Conservation (phyloP, 1,284 basidiomycete genomes). For the Cryptococcus sp. region DNA sequence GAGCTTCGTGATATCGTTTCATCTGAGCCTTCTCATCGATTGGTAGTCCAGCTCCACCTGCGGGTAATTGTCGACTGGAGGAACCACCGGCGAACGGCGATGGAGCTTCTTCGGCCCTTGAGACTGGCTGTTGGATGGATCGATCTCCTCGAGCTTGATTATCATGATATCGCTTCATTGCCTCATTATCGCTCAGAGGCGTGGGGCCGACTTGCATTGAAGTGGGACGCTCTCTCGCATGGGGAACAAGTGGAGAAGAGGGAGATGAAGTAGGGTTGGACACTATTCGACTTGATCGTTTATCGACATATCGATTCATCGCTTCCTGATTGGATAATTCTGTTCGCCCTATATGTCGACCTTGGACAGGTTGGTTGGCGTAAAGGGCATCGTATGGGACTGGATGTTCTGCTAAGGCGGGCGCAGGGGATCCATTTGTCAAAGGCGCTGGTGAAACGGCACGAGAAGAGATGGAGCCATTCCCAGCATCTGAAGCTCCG, state of each 20-base stretch:
- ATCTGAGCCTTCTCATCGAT: slow-evolving; percentile 35
- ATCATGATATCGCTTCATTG: slow-evolving; percentile 51
- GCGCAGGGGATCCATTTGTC: neutral
- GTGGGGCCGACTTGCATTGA: neutral
- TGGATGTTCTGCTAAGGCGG: neutral
- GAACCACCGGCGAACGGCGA: neutral
- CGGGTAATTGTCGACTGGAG: neutral
- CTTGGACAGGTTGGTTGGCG: neutral
- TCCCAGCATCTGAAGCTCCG: neutral
- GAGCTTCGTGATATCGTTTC: slow-evolving; percentile 32
- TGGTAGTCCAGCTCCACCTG: neutral
- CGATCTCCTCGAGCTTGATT: slow-evolving; percentile 53
- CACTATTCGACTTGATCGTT: neutral
- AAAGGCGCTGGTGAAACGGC: neutral
- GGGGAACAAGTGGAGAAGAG: neutral
- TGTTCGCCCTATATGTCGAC: neutral
- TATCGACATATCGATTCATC: neutral
- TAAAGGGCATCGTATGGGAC: slow-evolving; percentile 16
- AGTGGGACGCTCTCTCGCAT: neutral
- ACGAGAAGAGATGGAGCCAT: neutral
- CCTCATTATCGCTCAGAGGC: slow-evolving; percentile 36
- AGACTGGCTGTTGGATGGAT: neutral
- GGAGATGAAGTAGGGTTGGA: neutral
- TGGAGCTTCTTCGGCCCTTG: neutral
- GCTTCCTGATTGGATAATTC: neutral